These are phyloP conservation scores for Perkinsus chesapeaki DNA, from an alignment of 169 alveolate genomes.

Conservation along the genomic window DNA sequence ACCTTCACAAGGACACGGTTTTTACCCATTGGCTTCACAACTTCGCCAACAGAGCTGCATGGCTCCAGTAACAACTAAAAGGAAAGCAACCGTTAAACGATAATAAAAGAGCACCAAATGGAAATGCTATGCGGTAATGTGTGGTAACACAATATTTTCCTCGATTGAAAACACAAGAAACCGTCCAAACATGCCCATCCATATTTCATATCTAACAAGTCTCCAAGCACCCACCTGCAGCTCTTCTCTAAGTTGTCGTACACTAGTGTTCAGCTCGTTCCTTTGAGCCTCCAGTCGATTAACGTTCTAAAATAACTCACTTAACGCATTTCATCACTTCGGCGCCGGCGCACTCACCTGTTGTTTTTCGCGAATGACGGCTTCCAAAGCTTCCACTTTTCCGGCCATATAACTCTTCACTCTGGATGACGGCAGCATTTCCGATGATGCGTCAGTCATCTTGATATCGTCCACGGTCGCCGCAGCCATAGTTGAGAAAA, in stretches of 20 bases:
- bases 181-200: too few relatives aligned
- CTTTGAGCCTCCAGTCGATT: slow-evolving; percentile 94
- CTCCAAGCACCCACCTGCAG: slow-evolving; percentile 37
- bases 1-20: slow-evolving; percentile 93
- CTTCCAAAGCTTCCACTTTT: slow-evolving; percentile 38
- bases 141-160: too few relatives aligned
- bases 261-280: slow-evolving; percentile 90
- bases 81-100: background rate
- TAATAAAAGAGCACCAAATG: too few relatives aligned
- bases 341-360: background rate
- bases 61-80: slow-evolving; percentile 78
- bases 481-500: background rate
- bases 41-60: slow-evolving; percentile 96
- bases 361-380: slow-evolving; percentile 29
- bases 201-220: background rate
- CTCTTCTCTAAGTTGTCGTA: slow-evolving; percentile 87
- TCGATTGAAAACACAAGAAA: too few relatives aligned
- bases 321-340: slow-evolving; percentile 26
- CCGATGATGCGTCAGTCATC: background rate
- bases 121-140: too few relatives aligned
- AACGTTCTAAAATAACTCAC: slow-evolving; percentile 28
- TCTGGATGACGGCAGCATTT: background rate
- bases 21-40: slow-evolving; percentile 94
- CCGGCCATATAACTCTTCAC: background rate
- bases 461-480: background rate